These are phyloP conservation scores for Phlebiopsis gigantea DNA, from an alignment of 768 basidiomycete species.

Conservation along the genomic window DNA sequence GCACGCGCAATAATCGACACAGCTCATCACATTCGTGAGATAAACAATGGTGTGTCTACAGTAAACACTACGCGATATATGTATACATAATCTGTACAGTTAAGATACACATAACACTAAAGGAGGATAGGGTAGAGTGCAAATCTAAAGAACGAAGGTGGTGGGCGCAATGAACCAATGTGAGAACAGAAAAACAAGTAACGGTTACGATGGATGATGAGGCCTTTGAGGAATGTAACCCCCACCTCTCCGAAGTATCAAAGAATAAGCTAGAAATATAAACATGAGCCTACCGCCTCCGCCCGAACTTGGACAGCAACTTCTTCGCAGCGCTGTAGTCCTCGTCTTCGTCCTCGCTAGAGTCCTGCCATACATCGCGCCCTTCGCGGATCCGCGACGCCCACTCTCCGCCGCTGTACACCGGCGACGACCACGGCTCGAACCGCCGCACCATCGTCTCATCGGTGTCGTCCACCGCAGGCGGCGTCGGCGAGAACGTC, in stretches of 20 bases:
- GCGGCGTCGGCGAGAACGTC: constrained; percentile 69
- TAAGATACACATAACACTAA: neutral
- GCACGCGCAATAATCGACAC: no score
- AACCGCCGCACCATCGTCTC: constrained; percentile 16
- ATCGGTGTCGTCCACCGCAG: constrained; percentile 47
- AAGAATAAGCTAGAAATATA: neutral
- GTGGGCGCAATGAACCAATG: neutral
- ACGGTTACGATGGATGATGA: neutral
- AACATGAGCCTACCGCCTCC: neutral
- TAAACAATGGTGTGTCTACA: neutral
- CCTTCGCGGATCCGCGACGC: constrained; percentile 14
- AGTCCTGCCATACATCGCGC: constrained; percentile 54
- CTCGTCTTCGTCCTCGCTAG: constrained; percentile 66
- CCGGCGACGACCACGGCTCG: constrained; percentile 19
- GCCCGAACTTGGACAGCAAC: constrained; percentile 33
- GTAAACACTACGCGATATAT: neutral
- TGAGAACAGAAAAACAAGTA: neutral
- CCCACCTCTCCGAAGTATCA: neutral
- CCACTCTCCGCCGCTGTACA: constrained; percentile 14
- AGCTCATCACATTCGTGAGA: no score
- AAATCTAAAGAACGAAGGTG: neutral
- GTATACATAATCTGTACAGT: neutral
- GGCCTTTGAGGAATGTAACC: neutral
- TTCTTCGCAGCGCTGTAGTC: constrained; percentile 56
- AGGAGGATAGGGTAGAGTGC: neutral